Conservation (phyloP, 1,284 basidiomycete genomes). For the Rhodotorula sp. region DNA sequence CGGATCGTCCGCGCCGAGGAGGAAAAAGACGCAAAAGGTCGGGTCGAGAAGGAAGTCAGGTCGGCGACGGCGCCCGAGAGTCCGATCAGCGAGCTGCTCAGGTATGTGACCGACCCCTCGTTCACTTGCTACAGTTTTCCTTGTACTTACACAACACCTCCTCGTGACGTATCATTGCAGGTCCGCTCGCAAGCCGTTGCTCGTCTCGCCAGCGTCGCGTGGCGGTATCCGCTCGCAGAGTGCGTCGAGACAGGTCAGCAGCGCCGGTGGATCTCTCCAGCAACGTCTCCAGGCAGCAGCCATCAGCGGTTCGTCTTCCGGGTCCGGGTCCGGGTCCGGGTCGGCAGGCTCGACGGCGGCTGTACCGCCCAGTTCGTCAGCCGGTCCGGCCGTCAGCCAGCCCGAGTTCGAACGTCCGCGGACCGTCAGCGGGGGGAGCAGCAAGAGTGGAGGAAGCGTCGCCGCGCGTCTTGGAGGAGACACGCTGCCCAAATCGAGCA, state of each 20-base stretch:
- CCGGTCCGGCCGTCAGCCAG: constrained; percentile 3
- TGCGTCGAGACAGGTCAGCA: constrained; percentile 2
- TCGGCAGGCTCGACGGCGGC: constrained; percentile 9
- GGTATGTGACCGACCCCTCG: constrained; percentile 43
- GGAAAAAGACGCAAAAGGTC: constrained; percentile 44
- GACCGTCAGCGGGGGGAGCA: constrained; percentile 3
- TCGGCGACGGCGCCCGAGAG: constrained; percentile 91
- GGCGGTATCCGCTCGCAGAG: constrained; percentile 14
- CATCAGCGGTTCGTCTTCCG: not conserved
- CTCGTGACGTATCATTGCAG: not conserved
- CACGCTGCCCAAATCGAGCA: too few species aligned
- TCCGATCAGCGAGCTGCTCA: constrained; percentile 85
- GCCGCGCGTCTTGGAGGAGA: not conserved
- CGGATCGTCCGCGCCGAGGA: constrained; percentile 24
- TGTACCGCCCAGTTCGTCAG: not conserved
- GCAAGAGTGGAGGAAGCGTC: not conserved
- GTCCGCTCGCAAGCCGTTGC: constrained; percentile 8
- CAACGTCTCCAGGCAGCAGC: constrained; percentile 11
- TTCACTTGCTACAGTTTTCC: too few species aligned
- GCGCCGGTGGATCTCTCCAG: constrained; percentile 12
- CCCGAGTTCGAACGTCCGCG: constrained; percentile 4
- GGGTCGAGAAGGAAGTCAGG: constrained; percentile 84
- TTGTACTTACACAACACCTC: not conserved
- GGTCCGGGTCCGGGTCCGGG: not conserved
- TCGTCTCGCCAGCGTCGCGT: constrained; percentile 56